Evolutionary conservation across 1,284 basidiomycete species (phyloP), one percentile per base, ranked within the genome.

Genomic region (Golubevia pallescens): DNA sequence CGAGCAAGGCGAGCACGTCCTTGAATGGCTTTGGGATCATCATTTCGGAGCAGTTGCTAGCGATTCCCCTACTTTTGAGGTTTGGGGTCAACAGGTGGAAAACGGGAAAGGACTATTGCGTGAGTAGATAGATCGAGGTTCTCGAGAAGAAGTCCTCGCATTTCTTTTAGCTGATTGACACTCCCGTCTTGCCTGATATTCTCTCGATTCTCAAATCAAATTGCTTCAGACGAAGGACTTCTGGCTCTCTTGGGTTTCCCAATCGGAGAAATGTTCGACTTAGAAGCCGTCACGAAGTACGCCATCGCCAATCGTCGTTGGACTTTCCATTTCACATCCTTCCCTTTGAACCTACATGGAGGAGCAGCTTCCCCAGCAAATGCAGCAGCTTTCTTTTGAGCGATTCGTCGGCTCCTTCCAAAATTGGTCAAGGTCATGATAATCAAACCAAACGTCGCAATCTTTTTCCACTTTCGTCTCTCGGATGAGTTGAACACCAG

Each of bases 1-100:
- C 57, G 90, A 91, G 69, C 90, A 91, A 78, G 88, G 34, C 5
- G 71, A 77, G 1, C 63, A 66, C 19, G 73, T 79, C 63, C 67
- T 65, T 38, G 68, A 54, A 24, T 80, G 66, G 23, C 60, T 80
- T 42, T 80, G 78, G 78, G 70, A 80, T 57, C 59, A 80, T 38
- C 77, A 79, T 61, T 77, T 80, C 60, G 77, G 77, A 10, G 77
- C 78, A 3, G 73, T 79, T 10, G 78, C 74, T 0, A 68, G 66
- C 1, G 78, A 81, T 57, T 62, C 65, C 19, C 78, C 78, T 5
- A 73, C 77, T 3, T 75, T 81, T 48, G 78, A 81, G 60, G 61
- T 63, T 0, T 67, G 75, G 53, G 23, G 23, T 14, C 10, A 16
- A n/a, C 55, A 24, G 55, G n/a, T 24, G 10, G 55, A 34, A 57